Evolutionary conservation across 2,329 filamentous ascomycete genomes (phyloP).

Genomic region (Alternaria consortialis): DNA sequence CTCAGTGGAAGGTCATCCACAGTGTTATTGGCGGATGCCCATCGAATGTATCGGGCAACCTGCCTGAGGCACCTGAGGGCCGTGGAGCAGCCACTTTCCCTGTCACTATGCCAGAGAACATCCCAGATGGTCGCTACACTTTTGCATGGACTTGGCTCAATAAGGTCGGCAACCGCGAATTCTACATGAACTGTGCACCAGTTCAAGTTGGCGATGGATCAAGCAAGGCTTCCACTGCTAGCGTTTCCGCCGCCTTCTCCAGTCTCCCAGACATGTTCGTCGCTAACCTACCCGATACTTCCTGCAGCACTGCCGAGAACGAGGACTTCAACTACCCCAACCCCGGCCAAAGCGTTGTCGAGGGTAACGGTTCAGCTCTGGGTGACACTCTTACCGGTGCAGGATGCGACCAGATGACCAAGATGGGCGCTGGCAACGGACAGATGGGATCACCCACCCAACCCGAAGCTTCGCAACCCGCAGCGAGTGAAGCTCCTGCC

Average conservation of each 20-base stretch:
- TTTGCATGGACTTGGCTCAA: constrained; percentile 97
- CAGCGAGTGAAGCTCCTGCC: not conserved
- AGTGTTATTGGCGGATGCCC: constrained; percentile 89
- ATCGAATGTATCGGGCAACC: constrained; percentile 61
- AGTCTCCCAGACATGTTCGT: constrained; percentile 78
- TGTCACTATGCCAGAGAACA: constrained; percentile 74
- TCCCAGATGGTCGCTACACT: constrained; percentile 78
- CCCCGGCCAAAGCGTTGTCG: constrained; percentile 65
- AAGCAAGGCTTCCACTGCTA: constrained; percentile 42
- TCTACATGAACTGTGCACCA: constrained; percentile 97
- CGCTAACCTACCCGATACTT: constrained; percentile 69
- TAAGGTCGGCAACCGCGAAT: constrained; percentile 88
- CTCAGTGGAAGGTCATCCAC: constrained; percentile 87
- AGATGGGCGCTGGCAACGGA: constrained; percentile 44
- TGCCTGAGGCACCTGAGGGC: constrained; percentile 29
- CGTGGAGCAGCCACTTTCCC: constrained; percentile 71
- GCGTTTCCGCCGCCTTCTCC: constrained; percentile 53
- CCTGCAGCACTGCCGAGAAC: constrained; percentile 61
- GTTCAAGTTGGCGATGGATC: constrained; percentile 67
- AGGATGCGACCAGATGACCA: constrained; percentile 38
- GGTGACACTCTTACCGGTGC: constrained; percentile 45
- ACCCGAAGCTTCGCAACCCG: constrained; percentile 11
- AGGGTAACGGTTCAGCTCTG: constrained; percentile 37
- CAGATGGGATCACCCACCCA: constrained; percentile 37
- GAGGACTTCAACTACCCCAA: constrained; percentile 73